These are phyloP conservation scores for Drechmeria coniospora DNA, from an alignment of 2,329 filamentous ascomycete genomes.

Conservation along the genomic window DNA sequence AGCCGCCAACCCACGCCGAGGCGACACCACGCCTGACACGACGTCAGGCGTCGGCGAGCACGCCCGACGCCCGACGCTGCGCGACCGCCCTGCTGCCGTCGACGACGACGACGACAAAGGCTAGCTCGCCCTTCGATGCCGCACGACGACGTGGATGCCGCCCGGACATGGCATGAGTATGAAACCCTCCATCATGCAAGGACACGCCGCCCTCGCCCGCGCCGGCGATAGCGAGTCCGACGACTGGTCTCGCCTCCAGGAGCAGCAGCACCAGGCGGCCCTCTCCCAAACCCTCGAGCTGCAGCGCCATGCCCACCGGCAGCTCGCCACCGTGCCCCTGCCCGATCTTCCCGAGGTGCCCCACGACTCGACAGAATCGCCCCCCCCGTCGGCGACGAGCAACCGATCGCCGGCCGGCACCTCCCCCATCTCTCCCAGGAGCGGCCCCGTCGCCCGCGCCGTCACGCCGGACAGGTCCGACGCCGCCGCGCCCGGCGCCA, in stretches of 20 bases:
- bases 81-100: background rate
- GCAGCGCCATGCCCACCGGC: conserved; percentile 4
- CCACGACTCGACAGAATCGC: too few species aligned
- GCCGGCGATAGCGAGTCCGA: conserved; percentile 21
- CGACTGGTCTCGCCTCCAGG: conserved; percentile 11
- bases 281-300: conserved; percentile 13
- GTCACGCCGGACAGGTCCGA: conserved; percentile 48
- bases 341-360: too few species aligned
- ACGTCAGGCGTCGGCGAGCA: too few species aligned
- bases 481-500: conserved; percentile 11
- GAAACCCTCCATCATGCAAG: conserved; percentile 30
- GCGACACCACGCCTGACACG: too few species aligned
- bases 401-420: conserved; percentile 19
- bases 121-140: conserved; percentile 13
- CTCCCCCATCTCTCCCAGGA: conserved; percentile 14
- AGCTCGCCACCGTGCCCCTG: conserved; percentile 1
- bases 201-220: conserved; percentile 13
- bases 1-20: too few species aligned
- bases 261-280: conserved; percentile 16
- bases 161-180: conserved; percentile 29
- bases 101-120: background rate
- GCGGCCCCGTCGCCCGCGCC: conserved; percentile 44
- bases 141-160: conserved; percentile 18
- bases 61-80: background rate
- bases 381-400: too few species aligned